A percentile compares a stretch with the other conserved stretches of the same genome.
phyloP scores from a whole-genome alignment of 371 early-diverging fungal species.

The Mucor racemosus region DNA sequence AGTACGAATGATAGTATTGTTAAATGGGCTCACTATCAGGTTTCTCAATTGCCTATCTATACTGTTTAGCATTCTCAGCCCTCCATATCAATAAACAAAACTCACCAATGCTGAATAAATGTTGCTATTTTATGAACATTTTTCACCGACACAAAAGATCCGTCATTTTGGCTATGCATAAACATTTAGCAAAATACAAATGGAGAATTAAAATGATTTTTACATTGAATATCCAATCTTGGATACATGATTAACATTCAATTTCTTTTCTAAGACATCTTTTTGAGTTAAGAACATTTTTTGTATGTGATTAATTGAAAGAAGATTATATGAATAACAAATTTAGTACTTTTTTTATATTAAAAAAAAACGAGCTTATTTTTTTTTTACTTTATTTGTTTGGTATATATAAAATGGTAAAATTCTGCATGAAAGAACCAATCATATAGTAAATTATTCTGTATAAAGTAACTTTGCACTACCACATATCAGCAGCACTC shows the following conservation, averaged over 20 bases:
- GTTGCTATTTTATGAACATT: constrained; percentile 4
- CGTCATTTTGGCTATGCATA: constrained; percentile 9
- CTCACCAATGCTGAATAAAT: constrained; percentile 23
- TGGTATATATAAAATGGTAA: not conserved
- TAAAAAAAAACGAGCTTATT: not conserved
- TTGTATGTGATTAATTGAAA: not conserved
- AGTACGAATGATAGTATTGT: constrained; percentile 9
- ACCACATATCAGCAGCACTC: constrained; percentile 41
- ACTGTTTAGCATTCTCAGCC: not conserved
- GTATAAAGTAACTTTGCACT: constrained; percentile 6
- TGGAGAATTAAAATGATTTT: not conserved
- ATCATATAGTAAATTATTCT: not conserved
- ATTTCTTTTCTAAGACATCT: not conserved
- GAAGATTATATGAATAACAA: not conserved
- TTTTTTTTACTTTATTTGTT: not conserved
- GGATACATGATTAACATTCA: not conserved
- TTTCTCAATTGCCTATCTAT: constrained; percentile 82
- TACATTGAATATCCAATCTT: constrained; percentile 1
- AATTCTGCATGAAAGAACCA: constrained; percentile 8
- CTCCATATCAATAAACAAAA: too few relatives aligned
- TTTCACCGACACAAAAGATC: constrained; percentile 6
- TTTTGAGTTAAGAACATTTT: not conserved
- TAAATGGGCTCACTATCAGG: constrained; percentile 65
- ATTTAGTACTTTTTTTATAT: not conserved
- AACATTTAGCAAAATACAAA: not conserved